Conservation (phyloP, 2,329 filamentous ascomycete genomes). For the Pyrenophora graminea region DNA sequence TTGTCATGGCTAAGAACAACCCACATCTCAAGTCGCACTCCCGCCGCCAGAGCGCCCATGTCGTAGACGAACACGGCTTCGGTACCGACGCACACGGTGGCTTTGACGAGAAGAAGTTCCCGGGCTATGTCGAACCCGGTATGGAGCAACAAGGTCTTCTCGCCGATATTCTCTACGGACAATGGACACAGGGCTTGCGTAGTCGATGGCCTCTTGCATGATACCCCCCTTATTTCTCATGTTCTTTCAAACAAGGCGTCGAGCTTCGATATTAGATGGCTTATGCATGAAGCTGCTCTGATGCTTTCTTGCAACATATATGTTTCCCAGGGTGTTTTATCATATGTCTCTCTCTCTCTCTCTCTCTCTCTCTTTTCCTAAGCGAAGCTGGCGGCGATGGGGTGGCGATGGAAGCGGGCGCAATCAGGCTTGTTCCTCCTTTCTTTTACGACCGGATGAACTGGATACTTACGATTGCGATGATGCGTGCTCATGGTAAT, state of each 20-base stretch:
- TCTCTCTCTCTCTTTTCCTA: too few relatives aligned
- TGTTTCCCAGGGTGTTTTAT: too few relatives aligned
- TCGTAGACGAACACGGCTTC: conserved; percentile 49
- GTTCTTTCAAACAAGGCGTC: background rate
- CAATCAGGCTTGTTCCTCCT: too few relatives aligned
- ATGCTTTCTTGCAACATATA: background rate
- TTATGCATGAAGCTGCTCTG: background rate
- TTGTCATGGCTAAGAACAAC: conserved; percentile 79
- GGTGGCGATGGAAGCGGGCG: too few relatives aligned
- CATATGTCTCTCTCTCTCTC: too few relatives aligned
- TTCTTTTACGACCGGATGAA: too few relatives aligned
- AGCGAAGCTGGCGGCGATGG: too few relatives aligned
- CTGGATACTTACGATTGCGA: too few relatives aligned
- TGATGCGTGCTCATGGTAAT: too few relatives aligned
- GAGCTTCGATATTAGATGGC: background rate
- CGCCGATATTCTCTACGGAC: conserved; percentile 84
- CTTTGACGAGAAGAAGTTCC: conserved; percentile 57
- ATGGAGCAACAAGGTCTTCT: conserved; percentile 93
- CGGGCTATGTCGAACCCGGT: conserved; percentile 65
- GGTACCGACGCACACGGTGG: conserved; percentile 46
- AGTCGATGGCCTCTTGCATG: conserved; percentile 47
- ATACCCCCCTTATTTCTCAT: background rate
- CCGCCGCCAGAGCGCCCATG: conserved; percentile 54
- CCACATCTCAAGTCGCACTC: conserved; percentile 79
- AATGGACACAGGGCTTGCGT: conserved; percentile 85